Conservation (phyloP, 2,329 filamentous ascomycete species). For the Aaosphaeria arxii region DNA sequence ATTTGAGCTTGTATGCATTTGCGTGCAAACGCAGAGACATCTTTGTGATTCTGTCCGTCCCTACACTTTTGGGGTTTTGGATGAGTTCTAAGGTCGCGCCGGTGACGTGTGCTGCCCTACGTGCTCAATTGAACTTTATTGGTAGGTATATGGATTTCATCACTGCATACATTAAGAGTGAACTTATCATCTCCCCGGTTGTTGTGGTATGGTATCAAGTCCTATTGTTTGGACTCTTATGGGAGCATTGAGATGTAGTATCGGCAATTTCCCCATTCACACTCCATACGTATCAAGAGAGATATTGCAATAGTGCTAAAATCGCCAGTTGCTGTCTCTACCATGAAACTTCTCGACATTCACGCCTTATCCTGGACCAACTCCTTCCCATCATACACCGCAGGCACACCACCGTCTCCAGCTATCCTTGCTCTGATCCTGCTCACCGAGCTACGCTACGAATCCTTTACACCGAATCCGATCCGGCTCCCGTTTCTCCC, state of each 20-base stretch:
- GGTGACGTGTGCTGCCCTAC: constrained; percentile 8
- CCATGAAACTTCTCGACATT: constrained; percentile 43
- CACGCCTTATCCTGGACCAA: constrained; percentile 37
- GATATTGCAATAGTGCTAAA: too few species aligned
- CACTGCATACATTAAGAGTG: too few species aligned
- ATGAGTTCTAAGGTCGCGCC: constrained; percentile 6
- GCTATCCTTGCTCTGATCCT: constrained; percentile 22
- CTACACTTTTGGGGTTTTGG: constrained; percentile 9
- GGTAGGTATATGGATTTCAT: constrained; percentile 4
- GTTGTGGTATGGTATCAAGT: background rate
- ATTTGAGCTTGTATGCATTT: constrained; percentile 8
- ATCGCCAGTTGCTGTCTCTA: constrained; percentile 31
- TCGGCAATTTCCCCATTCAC: too few species aligned
- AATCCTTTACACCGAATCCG: constrained; percentile 43
- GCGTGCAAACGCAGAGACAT: constrained; percentile 1
- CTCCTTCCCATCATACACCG: constrained; percentile 31
- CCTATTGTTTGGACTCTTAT: too few species aligned
- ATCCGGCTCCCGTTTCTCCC: constrained; percentile 26
- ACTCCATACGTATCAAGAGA: too few species aligned
- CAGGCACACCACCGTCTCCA: constrained; percentile 9
- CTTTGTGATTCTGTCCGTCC: constrained; percentile 3
- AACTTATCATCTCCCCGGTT: background rate
- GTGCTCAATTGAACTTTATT: constrained; percentile 9
- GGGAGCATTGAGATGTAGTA: too few species aligned
- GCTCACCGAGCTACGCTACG: constrained; percentile 42